A percentile compares a stretch with the other conserved stretches of the same genome.
Evolutionary conservation across 2,329 filamentous ascomycete species (phyloP).

Genomic region (Arthrobotrys musiformis): DNA sequence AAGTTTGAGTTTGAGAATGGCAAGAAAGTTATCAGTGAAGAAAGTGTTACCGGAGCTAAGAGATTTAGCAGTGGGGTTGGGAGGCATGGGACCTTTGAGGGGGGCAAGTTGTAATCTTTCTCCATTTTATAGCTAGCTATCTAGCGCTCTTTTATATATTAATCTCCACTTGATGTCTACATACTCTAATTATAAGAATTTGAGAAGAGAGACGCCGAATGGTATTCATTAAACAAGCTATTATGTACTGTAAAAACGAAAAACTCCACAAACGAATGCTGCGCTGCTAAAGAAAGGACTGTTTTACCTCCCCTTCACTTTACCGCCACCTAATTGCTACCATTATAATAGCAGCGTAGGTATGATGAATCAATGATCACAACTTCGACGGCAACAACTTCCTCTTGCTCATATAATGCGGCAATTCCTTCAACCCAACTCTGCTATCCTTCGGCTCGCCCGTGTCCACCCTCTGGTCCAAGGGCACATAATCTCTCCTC

Average conservation of each 20-base stretch:
- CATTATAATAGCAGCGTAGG: neutral
- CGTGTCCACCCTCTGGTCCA: conserved; percentile 61
- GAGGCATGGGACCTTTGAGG: conserved; percentile 61
- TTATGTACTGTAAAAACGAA: neutral
- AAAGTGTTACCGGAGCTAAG: conserved; percentile 64
- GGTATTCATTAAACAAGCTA: conserved; percentile 14
- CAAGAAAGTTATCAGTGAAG: conserved; percentile 63
- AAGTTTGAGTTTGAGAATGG: conserved; percentile 66
- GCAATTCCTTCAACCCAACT: conserved; percentile 59
- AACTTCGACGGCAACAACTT: conserved; percentile 38
- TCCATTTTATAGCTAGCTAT: neutral
- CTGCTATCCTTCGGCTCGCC: conserved; percentile 56
- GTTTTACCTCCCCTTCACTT: conserved; percentile 3
- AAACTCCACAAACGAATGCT: conserved; percentile 16
- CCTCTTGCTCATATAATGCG: conserved; percentile 56
- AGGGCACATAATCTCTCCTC: conserved; percentile 65
- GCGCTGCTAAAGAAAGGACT: neutral
- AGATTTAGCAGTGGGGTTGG: conserved; percentile 64
- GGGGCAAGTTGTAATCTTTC: conserved; percentile 29
- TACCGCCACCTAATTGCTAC: neutral
- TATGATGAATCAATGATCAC: neutral
- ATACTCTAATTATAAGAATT: neutral
- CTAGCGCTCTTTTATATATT: conserved; percentile 9
- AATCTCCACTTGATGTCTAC: neutral
- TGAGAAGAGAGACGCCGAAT: neutral